Evolutionary conservation across 2,329 filamentous ascomycete genomes (phyloP).

Genomic region (Fusarium chuoi): DNA sequence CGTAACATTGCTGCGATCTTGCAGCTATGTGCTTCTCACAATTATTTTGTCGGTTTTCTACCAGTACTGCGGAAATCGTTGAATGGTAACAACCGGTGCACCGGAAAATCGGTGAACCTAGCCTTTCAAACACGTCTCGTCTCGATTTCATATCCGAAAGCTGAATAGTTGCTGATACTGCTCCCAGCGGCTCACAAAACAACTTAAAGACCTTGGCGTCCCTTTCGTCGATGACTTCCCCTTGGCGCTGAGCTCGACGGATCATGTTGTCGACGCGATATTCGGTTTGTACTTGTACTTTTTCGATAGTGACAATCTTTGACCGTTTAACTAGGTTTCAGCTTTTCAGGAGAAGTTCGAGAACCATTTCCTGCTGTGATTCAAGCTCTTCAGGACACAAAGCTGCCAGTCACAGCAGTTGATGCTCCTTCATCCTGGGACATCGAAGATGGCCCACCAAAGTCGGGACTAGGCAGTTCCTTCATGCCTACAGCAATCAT

Average conservation of each 20-base stretch:
- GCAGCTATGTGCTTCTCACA: slow-evolving; percentile 34
- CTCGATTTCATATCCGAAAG: slow-evolving; percentile 8
- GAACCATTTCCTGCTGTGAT: slow-evolving; percentile 91
- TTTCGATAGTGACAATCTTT: slow-evolving; percentile 9
- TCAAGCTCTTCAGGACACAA: slow-evolving; percentile 75
- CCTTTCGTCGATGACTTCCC: slow-evolving; percentile 87
- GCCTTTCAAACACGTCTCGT: slow-evolving; percentile 4
- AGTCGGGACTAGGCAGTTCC: slow-evolving; percentile 77
- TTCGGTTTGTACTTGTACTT: slow-evolving; percentile 71
- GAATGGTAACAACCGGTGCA: slow-evolving; percentile 12
- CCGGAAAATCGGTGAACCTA: slow-evolving; percentile 2
- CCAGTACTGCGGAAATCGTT: slow-evolving; percentile 25
- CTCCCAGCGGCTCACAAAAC: slow-evolving; percentile 78
- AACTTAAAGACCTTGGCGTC: slow-evolving; percentile 84
- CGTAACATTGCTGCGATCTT: slow-evolving; percentile 3
- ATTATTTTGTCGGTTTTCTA: slow-evolving; percentile 29
- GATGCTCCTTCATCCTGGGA: slow-evolving; percentile 96
- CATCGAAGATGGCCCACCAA: slow-evolving; percentile 85
- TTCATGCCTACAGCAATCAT: slow-evolving; percentile 86
- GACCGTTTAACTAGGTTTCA: slow-evolving; percentile 73
- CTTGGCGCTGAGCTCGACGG: slow-evolving; percentile 70
- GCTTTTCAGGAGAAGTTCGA: slow-evolving; percentile 90
- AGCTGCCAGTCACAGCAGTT: slow-evolving; percentile 83
- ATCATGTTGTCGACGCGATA: slow-evolving; percentile 91
- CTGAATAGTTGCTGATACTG: slow-evolving; percentile 45